Evolutionary conservation across 2,329 filamentous ascomycete genomes (phyloP).

Genomic region (Hymenoscyphus infarciens): DNA sequence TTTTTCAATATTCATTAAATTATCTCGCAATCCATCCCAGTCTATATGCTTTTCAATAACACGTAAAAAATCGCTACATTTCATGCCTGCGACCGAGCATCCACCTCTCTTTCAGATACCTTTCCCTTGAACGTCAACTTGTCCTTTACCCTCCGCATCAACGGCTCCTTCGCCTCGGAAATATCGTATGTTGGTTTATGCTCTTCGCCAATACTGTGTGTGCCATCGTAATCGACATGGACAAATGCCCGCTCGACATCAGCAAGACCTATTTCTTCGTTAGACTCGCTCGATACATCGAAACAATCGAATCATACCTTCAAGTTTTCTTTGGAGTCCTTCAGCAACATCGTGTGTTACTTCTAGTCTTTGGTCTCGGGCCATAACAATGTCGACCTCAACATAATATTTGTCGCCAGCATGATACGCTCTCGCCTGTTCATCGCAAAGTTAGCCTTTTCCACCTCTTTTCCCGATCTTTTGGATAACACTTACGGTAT

Average conservation of each 20-base stretch:
- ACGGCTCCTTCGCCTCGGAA: conserved; percentile 18
- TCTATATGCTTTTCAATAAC: background rate
- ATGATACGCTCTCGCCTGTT: conserved; percentile 67
- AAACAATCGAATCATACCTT: conserved; percentile 45
- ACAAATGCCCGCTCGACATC: conserved; percentile 72
- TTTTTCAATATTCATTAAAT: background rate
- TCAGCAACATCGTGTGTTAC: conserved; percentile 79
- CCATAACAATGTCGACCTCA: conserved; percentile 78
- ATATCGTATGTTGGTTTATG: conserved; percentile 25
- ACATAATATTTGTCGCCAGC: conserved; percentile 82
- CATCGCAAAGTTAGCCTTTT: background rate
- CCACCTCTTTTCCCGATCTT: background rate
- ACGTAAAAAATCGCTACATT: background rate
- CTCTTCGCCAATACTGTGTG: conserved; percentile 20
- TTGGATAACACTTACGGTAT: conserved; percentile 53
- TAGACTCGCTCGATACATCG: background rate
- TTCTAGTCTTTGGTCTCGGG: conserved; percentile 68
- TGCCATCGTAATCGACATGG: conserved; percentile 54
- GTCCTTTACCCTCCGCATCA: conserved; percentile 20
- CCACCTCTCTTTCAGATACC: conserved; percentile 4
- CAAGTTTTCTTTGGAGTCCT: conserved; percentile 77
- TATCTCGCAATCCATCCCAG: background rate
- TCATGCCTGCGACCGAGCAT: background rate
- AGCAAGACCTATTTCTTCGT: conserved; percentile 49
- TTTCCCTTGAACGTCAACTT: conserved; percentile 8